phyloP scores from a whole-genome alignment of 2,329 filamentous ascomycete genomes.

The Cryoendolithus antarcticus region DNA sequence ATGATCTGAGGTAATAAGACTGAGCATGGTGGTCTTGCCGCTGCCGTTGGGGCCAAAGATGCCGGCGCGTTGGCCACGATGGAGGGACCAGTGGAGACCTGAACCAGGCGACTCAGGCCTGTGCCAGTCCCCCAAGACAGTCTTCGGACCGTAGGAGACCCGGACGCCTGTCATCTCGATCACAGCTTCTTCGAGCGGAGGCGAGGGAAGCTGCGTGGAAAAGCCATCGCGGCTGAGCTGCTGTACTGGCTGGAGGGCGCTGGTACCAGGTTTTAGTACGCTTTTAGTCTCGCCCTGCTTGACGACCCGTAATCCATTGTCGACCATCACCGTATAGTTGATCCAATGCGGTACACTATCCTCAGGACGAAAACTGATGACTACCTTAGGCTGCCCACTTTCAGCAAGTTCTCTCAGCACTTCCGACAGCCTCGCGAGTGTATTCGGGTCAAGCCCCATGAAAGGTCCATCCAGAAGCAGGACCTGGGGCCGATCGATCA shows the following conservation, averaged over 20 bases:
- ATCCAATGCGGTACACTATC: constrained; percentile 85
- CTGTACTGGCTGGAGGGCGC: no score
- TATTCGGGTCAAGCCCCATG: constrained; percentile 86
- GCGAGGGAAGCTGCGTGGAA: constrained; percentile 10
- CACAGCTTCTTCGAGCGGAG: constrained; percentile 49
- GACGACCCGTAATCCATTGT: constrained; percentile 52
- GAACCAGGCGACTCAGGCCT: constrained; percentile 37
- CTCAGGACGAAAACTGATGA: constrained; percentile 71
- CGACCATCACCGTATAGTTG: constrained; percentile 65
- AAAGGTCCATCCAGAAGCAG: constrained; percentile 87
- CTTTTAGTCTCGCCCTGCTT: constrained; percentile 40
- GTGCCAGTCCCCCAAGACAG: constrained; percentile 70
- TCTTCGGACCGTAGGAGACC: constrained; percentile 66
- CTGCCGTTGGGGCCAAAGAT: constrained; percentile 89
- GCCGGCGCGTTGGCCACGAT: constrained; percentile 76
- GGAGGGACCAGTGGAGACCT: constrained; percentile 73
- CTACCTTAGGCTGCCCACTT: constrained; percentile 54
- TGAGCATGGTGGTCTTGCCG: constrained; percentile 89
- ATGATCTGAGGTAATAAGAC: constrained; percentile 87
- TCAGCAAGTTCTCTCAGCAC: constrained; percentile 58
- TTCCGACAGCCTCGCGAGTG: constrained; percentile 56
- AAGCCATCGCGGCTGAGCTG: constrained; percentile 20
- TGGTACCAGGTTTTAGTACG: no score
- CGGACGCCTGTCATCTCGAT: constrained; percentile 79
- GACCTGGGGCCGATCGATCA: constrained; percentile 67